Base-by-base conservation (phyloP, 768 basidiomycete genomes). In the Lactarius pseudohatsudake region DNA sequence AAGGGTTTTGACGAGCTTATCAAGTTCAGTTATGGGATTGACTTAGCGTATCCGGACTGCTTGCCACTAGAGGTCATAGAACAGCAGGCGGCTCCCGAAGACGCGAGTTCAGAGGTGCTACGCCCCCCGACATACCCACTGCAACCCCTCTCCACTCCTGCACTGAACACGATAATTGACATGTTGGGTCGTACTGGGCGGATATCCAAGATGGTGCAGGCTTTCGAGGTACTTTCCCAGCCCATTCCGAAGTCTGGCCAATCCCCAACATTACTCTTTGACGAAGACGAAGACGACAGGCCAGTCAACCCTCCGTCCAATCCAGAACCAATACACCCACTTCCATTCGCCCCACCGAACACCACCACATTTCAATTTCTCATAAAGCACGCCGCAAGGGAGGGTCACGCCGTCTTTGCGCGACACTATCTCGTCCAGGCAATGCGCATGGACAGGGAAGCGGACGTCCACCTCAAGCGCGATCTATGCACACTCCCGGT, bases 181-280 rank as follows among this genome's bases (percentile, higher is more conserved):
- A 81, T 87, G 71, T 81, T 92, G 10, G 91, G 90, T 16, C 81
- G 82, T 10, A 72, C 81, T 20, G 82, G 85, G 15, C 77, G 86
- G 61, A 75, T 90, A 45, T 85, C 89, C 4, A 86, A 84, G 70
- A 81, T 94, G 73, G 82, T 93, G 6, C 85, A 86, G 72, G 82
- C 87, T 1, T 94, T 92, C 72, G 92, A 93, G 70, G 86, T 90
- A 34, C 84, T 92, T 65, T 91, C 91, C 0, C 81, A 86, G 57
- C 89, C 90, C 18, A 79, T 92, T 34, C 86, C 88, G 13, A 59
- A 57, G 75, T 78, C 65, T 79, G 82, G 53, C 79, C 75, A 57
- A 77, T 81, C 72, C 65, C 69, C 47, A 78, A 80, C 69, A 77
- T 80, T 62, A 80, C 83, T 67, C 15, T 89, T 87, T 73, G 88